Percentiles rank a stretch among this genome's conserved stretches.
phyloP scores from a whole-genome alignment of 2,329 filamentous ascomycete species.

The Karstenula rhodostoma region DNA sequence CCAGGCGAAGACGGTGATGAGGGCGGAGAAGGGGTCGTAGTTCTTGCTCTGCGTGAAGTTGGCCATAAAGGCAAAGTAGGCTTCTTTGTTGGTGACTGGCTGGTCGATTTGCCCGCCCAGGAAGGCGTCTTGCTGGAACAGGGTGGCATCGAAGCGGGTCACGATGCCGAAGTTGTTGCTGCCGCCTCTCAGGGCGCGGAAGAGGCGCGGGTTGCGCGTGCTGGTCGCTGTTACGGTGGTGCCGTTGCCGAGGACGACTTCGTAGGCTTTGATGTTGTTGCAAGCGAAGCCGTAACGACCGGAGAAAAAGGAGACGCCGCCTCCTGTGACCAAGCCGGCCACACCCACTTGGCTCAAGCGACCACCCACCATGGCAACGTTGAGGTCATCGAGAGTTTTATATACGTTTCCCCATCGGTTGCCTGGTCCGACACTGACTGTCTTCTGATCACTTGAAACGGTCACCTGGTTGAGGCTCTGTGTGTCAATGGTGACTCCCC shows the following conservation, averaged over 20 bases:
- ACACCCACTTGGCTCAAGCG: conserved; percentile 32
- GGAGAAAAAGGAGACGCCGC: conserved; percentile 42
- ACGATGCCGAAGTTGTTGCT: conserved; percentile 45
- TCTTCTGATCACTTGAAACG: conserved; percentile 27
- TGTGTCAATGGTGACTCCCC: conserved; percentile 39
- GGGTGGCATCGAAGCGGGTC: conserved; percentile 29
- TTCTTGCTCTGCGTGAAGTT: conserved; percentile 28
- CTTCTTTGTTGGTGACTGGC: conserved; percentile 27
- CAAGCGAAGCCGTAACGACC: conserved; percentile 37
- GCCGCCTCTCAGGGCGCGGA: conserved; percentile 40
- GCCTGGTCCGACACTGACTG: conserved; percentile 31
- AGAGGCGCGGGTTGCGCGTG: conserved; percentile 33
- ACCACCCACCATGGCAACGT: conserved; percentile 34
- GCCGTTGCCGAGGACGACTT: conserved; percentile 45
- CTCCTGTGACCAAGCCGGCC: conserved; percentile 34
- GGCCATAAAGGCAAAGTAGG: conserved; percentile 26
- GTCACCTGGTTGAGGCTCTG: conserved; percentile 33
- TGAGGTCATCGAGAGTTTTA: conserved; percentile 26
- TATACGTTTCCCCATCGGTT: conserved; percentile 39
- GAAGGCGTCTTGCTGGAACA: conserved; percentile 27
- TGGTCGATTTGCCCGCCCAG: conserved; percentile 49
- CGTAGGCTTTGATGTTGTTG: conserved; percentile 39
- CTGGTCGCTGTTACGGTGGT: conserved; percentile 39
- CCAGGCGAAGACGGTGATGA: conserved; percentile 32
- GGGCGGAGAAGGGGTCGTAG: conserved; percentile 30